Evolutionary conservation across 2,329 filamentous ascomycete species (phyloP).

Genomic region (Exophiala spinifera): DNA sequence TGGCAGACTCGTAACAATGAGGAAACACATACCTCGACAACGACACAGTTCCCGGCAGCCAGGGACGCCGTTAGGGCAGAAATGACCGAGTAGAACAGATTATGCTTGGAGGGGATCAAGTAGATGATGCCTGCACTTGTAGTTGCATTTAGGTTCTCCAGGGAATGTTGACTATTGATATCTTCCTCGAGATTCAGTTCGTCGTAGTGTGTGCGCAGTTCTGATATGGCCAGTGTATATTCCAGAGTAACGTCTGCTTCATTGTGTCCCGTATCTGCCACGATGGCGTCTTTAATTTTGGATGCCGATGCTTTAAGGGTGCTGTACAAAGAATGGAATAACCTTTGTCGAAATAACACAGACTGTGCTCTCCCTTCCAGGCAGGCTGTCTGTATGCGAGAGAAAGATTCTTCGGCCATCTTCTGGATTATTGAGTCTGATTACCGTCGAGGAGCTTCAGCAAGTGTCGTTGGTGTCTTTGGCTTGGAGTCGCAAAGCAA

Average conservation of each 20-base stretch:
- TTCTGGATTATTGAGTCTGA: background rate
- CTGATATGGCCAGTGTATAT: slow-evolving; percentile 33
- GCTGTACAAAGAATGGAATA: slow-evolving; percentile 39
- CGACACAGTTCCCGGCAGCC: slow-evolving; percentile 38
- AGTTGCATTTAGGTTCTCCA: slow-evolving; percentile 5
- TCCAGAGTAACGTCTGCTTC: slow-evolving; percentile 35
- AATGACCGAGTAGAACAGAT: slow-evolving; percentile 35
- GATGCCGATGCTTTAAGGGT: slow-evolving; percentile 32
- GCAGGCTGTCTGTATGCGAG: slow-evolving; percentile 35
- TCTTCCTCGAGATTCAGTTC: slow-evolving; percentile 30
- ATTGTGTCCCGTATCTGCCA: slow-evolving; percentile 32
- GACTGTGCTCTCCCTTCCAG: slow-evolving; percentile 41
- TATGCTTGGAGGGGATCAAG: slow-evolving; percentile 34
- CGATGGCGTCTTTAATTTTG: slow-evolving; percentile 35
- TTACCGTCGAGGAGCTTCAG: too few species aligned
- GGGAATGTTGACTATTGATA: slow-evolving; percentile 12
- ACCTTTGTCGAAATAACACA: slow-evolving; percentile 39
- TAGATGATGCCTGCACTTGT: slow-evolving; percentile 28
- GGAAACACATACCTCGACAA: slow-evolving; percentile 33
- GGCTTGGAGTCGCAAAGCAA: too few species aligned
- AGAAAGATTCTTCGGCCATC: slow-evolving; percentile 32
- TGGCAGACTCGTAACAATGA: background rate
- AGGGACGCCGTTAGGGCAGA: slow-evolving; percentile 36
- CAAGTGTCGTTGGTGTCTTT: too few species aligned
- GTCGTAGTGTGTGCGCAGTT: slow-evolving; percentile 33